A percentile compares a stretch with the other conserved stretches of the same genome.
These are phyloP conservation scores for Cucumis cinereus DNA, from an alignment of 306 rosid species.

Conservation along the genomic window DNA sequence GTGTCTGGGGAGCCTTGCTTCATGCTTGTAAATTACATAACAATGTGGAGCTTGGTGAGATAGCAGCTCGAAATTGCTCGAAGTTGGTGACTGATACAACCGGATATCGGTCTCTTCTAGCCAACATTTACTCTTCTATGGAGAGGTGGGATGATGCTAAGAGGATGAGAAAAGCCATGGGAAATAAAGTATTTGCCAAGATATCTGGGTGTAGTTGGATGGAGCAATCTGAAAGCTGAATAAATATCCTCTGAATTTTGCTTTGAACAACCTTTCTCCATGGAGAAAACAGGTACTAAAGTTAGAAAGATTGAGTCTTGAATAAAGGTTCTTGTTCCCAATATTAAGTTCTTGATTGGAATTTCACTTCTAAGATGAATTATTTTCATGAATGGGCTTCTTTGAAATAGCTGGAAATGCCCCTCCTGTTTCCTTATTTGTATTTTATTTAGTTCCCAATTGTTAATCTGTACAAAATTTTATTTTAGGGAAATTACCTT, in stretches of 20 bases:
- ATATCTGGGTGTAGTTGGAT: conserved; percentile 14
- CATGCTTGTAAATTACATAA: conserved; percentile 11
- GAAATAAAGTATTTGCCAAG: not conserved
- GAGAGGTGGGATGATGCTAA: conserved; percentile 17
- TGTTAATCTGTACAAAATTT: no score
- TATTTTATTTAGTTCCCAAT: no score
- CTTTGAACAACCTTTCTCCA: not conserved
- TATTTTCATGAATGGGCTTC: not conserved
- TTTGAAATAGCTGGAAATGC: not conserved
- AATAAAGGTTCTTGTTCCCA: not conserved
- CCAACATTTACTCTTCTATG: conserved; percentile 10
- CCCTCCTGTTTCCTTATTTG: not conserved
- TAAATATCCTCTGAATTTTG: not conserved
- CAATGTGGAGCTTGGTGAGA: conserved; percentile 13
- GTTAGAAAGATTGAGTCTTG: not conserved
- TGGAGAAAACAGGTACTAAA: not conserved
- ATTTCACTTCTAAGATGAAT: not conserved
- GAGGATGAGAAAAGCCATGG: conserved; percentile 4
- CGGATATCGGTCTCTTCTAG: not conserved
- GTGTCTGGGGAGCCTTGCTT: conserved; percentile 13
- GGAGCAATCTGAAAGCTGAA: not conserved
- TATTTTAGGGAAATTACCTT: no score
- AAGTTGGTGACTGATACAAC: not conserved
- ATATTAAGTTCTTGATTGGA: not conserved
- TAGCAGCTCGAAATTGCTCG: conserved; percentile 1